Evolutionary conservation across 495 filamentous ascomycete genomes (phyloP).

Genomic region (Penicillium herquei): DNA sequence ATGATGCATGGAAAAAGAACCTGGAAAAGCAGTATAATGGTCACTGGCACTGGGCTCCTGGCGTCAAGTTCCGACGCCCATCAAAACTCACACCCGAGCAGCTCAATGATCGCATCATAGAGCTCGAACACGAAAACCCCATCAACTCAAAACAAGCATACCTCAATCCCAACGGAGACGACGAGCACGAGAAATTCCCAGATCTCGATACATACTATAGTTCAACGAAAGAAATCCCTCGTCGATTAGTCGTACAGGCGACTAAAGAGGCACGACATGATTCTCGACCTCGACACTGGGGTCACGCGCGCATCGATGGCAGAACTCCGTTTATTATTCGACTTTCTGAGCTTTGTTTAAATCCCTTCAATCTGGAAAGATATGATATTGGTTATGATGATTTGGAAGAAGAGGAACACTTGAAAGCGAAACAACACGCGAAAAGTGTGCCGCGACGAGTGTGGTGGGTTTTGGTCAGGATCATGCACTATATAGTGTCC

Average conservation of each 20-base stretch:
- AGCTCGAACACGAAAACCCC: conserved; percentile 6
- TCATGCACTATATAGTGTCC: conserved; percentile 7
- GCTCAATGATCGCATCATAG: conserved; percentile 8
- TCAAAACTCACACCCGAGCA: background rate
- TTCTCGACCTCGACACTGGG: conserved; percentile 8
- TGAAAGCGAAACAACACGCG: background rate
- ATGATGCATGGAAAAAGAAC: background rate
- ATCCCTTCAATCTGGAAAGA: conserved; percentile 8
- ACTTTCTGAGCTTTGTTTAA: conserved; percentile 12
- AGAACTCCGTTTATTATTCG: conserved; percentile 6
- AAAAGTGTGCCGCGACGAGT: background rate
- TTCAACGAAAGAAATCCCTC: conserved; percentile 10
- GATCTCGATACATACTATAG: conserved; percentile 16
- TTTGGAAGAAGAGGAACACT: conserved; percentile 1
- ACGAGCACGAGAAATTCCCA: conserved; percentile 12
- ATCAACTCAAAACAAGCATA: conserved; percentile 5
- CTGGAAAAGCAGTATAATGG: conserved; percentile 3
- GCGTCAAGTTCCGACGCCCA: background rate
- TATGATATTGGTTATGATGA: conserved; percentile 5
- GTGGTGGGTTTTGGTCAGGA: background rate
- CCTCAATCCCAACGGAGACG: conserved; percentile 6
- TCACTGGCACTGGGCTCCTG: background rate
- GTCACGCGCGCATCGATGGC: conserved; percentile 6
- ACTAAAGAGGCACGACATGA: conserved; percentile 3
- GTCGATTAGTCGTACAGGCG: conserved; percentile 17